Evolutionary conservation across 495 filamentous ascomycete species (phyloP).

Genomic region (Lasiosphaeria hispida): DNA sequence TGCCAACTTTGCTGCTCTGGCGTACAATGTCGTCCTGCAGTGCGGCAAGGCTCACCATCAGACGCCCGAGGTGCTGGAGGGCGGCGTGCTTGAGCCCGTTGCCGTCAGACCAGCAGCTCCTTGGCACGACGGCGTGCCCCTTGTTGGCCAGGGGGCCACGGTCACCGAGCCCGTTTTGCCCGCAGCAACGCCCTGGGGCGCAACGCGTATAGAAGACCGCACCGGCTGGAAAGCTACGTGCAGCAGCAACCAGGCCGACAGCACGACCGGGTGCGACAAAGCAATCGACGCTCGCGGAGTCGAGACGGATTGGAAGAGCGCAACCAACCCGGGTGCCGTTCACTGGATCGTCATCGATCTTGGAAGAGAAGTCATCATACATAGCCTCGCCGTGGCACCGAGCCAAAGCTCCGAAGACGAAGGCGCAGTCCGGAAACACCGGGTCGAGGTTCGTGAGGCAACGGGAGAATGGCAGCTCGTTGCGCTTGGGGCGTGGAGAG

Average conservation of each 20-base stretch:
- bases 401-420: not conserved
- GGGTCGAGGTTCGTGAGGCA: not conserved
- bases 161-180: not conserved
- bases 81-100: too few species aligned
- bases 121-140: too few species aligned
- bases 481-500: slow-evolving; percentile 1
- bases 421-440: slow-evolving; percentile 3
- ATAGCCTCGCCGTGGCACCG: not conserved
- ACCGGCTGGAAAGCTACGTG: not conserved
- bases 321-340: not conserved
- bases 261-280: not conserved
- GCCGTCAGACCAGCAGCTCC: too few species aligned
- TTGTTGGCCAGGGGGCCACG: not conserved
- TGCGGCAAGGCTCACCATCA: not conserved
- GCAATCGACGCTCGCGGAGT: not conserved
- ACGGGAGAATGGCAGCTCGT: not conserved
- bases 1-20: slow-evolving; percentile 1
- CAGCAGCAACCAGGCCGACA: not conserved
- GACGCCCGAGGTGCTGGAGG: too few species aligned
- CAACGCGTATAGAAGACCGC: not conserved
- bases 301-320: not conserved
- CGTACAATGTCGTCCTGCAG: slow-evolving; percentile 1
- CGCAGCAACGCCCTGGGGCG: not conserved
- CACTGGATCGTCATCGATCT: slow-evolving; percentile 7
- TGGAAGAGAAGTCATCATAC: not conserved